phyloP scores from a whole-genome alignment of 345 rosid species.

The Turritis glabra region DNA sequence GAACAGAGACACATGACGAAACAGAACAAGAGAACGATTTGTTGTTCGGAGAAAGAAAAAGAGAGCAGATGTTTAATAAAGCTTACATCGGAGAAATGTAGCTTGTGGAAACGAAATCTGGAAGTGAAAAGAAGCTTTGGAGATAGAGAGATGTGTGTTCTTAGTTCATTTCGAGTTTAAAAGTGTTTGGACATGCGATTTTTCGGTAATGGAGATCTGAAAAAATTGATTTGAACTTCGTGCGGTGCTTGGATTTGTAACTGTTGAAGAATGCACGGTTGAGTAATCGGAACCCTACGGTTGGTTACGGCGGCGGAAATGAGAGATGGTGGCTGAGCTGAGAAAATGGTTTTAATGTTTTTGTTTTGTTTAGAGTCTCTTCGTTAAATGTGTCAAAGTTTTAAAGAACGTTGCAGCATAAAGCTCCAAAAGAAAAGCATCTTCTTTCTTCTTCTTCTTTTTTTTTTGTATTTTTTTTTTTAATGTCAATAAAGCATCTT shows the following conservation, averaged over 20 bases:
- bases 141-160: conserved; percentile 1
- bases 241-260: not conserved
- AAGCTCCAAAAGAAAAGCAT: conserved; percentile 35
- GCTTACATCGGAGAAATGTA: conserved; percentile 41
- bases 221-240: not conserved
- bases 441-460: conserved; percentile 3
- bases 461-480: not conserved
- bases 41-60: not conserved
- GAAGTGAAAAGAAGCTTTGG: not conserved
- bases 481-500: conserved; percentile 1
- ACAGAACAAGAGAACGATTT: not conserved
- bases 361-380: not conserved
- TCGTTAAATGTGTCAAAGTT: conserved; percentile 23
- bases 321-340: not conserved
- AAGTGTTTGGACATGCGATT: conserved; percentile 6
- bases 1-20: not conserved
- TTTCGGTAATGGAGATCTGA: conserved; percentile 26
- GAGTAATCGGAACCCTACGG: conserved; percentile 26
- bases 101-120: conserved; percentile 16
- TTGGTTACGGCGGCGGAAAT: conserved; percentile 21
- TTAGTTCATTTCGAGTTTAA: not conserved
- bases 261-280: not conserved
- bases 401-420: conserved; percentile 35
- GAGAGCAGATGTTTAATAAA: not conserved
- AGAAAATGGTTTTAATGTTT: conserved; percentile 7